These are phyloP conservation scores for Hanseniaspora nectarophila DNA, from an alignment of 805 yeast genomes.

Conservation along the genomic window DNA sequence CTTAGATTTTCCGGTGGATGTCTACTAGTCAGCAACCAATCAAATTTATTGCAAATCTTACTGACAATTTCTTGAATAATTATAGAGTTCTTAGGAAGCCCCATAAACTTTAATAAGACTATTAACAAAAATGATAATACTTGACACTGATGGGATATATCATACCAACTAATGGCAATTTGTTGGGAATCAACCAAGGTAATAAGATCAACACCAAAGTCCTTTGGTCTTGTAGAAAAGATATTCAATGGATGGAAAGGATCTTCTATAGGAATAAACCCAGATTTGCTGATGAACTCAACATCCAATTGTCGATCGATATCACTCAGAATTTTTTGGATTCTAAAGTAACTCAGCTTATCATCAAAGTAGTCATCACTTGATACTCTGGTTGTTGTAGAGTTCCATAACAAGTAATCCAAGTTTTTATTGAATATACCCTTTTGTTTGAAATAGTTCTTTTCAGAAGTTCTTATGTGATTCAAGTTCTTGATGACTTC, in stretches of 20 bases:
- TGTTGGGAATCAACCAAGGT: constrained; percentile 22
- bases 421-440: constrained; percentile 22
- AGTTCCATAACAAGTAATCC: constrained; percentile 25
- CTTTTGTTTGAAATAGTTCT: constrained; percentile 19
- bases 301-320: constrained; percentile 28
- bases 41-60: constrained; percentile 25
- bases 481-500: constrained; percentile 28
- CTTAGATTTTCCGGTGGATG: constrained; percentile 28
- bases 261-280: constrained; percentile 26
- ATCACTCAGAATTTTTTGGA: constrained; percentile 27
- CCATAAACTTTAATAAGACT: constrained; percentile 26
- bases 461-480: constrained; percentile 21
- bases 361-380: constrained; percentile 11
- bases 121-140: constrained; percentile 27
- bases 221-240: constrained; percentile 21
- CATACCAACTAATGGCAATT: constrained; percentile 30
- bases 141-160: constrained; percentile 30
- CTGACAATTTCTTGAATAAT: constrained; percentile 28
- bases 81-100: constrained; percentile 27
- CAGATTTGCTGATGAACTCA: constrained; percentile 28
- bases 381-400: constrained; percentile 18
- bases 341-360: constrained; percentile 24
- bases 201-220: constrained; percentile 29
- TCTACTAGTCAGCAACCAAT: constrained; percentile 27
- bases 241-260: constrained; percentile 26